A percentile compares a stretch with the other conserved stretches of the same genome.
Conservation (phyloP, 768 basidiomycete species). For the Podaxis sp. region DNA sequence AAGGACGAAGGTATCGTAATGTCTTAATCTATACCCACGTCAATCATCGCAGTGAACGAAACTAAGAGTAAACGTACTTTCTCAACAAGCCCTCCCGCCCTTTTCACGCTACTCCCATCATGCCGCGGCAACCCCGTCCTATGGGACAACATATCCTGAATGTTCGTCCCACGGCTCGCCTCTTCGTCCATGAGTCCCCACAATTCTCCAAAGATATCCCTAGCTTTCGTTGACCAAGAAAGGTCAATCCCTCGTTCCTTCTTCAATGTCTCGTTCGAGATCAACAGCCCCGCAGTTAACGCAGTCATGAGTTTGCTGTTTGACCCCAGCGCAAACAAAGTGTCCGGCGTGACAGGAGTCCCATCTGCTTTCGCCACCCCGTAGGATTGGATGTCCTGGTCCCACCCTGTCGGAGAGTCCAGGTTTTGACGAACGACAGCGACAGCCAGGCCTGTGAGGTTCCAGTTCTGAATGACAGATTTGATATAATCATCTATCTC, state of each 20-base stretch:
- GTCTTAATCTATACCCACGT: conserved; percentile 28
- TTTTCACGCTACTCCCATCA: conserved; percentile 28
- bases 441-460: conserved; percentile 34
- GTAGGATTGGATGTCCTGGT: conserved; percentile 34
- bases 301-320: conserved; percentile 40
- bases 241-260: conserved; percentile 24
- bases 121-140: conserved; percentile 43
- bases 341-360: conserved; percentile 35
- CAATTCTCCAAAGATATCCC: conserved; percentile 28
- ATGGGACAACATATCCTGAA: conserved; percentile 42
- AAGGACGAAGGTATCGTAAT: conserved; percentile 35
- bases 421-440: conserved; percentile 36
- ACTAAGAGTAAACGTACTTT: conserved; percentile 24
- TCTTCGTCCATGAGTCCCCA: conserved; percentile 38
- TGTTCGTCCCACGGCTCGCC: conserved; percentile 27
- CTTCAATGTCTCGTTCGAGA: conserved; percentile 33
- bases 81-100: conserved; percentile 30
- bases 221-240: conserved; percentile 35
- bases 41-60: background rate
- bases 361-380: conserved; percentile 33
- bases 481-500: conserved; percentile 23
- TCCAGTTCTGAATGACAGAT: conserved; percentile 29
- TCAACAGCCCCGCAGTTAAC: conserved; percentile 34
- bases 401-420: conserved; percentile 27
- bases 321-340: conserved; percentile 39